Conservation (phyloP, 371 early-diverging fungal species). For the Circinella umbellata region DNA sequence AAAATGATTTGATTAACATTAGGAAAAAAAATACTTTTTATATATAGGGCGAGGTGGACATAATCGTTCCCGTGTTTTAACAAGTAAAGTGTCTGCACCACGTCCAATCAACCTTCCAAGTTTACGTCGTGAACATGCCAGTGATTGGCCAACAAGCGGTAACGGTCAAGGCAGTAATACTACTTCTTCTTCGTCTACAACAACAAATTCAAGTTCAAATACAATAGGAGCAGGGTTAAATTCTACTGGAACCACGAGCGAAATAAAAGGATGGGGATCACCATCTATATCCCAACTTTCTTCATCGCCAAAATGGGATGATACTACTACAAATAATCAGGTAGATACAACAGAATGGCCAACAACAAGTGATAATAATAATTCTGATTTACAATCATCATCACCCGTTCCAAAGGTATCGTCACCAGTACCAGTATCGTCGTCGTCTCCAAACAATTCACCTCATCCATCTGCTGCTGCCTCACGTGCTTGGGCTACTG, state of each 20-base stretch:
- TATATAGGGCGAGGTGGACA: slow-evolving; percentile 33
- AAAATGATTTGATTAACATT: background rate
- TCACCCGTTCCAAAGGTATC: slow-evolving; percentile 13
- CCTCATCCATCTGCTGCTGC: slow-evolving; percentile 11
- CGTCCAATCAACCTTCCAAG: slow-evolving; percentile 54
- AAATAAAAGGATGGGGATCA: slow-evolving; percentile 38
- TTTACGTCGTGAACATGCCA: slow-evolving; percentile 47
- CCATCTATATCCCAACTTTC: slow-evolving; percentile 25
- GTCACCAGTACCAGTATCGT: slow-evolving; percentile 4
- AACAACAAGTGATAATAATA: background rate
- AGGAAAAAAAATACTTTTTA: background rate
- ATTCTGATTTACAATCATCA: slow-evolving; percentile 5
- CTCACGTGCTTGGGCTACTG: slow-evolving; percentile 17
- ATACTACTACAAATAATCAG: background rate
- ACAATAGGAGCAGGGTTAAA: too few relatives aligned
- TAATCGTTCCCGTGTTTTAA: slow-evolving; percentile 36
- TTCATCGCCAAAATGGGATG: slow-evolving; percentile 19
- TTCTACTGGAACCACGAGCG: background rate
- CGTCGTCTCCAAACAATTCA: slow-evolving; percentile 17
- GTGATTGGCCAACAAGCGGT: slow-evolving; percentile 12
- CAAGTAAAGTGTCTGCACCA: slow-evolving; percentile 54
- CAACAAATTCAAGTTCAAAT: background rate
- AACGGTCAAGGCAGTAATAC: background rate
- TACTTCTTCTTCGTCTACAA: slow-evolving; percentile 15
- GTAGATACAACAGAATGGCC: background rate